Base-by-base conservation (phyloP, 2,329 filamentous ascomycete genomes). In the Monosporascus sp. region DNA sequence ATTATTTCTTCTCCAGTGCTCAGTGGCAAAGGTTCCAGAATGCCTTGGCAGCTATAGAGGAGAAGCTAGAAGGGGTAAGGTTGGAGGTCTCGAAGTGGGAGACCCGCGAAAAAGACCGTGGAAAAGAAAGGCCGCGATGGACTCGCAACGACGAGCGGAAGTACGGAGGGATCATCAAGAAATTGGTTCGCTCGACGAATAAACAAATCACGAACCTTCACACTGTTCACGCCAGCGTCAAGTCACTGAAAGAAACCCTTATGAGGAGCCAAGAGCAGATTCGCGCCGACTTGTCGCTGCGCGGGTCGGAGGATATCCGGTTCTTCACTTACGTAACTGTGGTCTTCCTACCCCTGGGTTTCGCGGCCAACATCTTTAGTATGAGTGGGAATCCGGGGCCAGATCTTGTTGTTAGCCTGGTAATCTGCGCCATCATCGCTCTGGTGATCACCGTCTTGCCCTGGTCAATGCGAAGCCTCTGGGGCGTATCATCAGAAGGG, bases 281-380 rank as follows among this genome's bases (percentile, higher is more conserved):
- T 2, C 52, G 58, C 3, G 39, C 56, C 11, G 56, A 60, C 17
- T 47, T 57, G 3, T 46, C 53, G 9, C 38, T 58, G 15, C 46
- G 51, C 11, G 48, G 55, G 1, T 59, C 62, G 1, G 60, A 68
- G 44, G 64, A 69, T 46, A 62, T 70, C 45, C 61, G 60, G 0
- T 58, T 64, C 41, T 70, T 71, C 50, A 70, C 68, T 1, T 68
- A 69, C 48, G 64, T 68, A 4, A 71, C 68, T 0, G 64, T 67
- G 5, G 60, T 70, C 22, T 70, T 70, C 54, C 54, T 70, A 3
- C 68, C 68, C 0, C 54, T 67, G 0, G 63, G 66, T 7, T 66
- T 71, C 25, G 64, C 64, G 1, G 54, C 63, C 2, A 63, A 62
- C 31, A 54, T 70, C 3, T 69, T 67, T 53, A 68, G 68, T 44